Base-by-base conservation (phyloP, 257 asterid genomes). In the Solanum paucissectum region DNA sequence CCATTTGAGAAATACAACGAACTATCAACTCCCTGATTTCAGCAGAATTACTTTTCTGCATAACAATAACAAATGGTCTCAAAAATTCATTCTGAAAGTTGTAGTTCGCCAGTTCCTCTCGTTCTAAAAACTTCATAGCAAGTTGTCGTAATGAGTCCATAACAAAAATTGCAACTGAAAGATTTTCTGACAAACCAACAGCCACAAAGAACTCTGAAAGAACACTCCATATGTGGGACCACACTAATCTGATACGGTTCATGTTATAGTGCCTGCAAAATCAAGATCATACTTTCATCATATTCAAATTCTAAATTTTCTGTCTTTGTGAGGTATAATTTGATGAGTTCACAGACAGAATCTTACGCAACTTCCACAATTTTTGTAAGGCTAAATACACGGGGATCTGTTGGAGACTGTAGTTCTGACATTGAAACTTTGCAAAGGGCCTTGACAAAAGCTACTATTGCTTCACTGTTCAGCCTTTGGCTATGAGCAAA, bases 351-450 rank as follows among this genome's bases (percentile, higher is more conserved):
- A 71, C 86, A 93, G 92, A 88, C 82, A 92, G 96, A 90, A 91
- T 93, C 99, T 97, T 97, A 97, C 99, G 99, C 99, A 89, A 97
- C 99, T 97, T 97, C 99, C 91, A 97, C 99, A 90, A 97, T 94
- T 92, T 97, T 97, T 86, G 99, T 97, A 90, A 97, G 98, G 92
- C 99, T 92, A 91, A 97, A 97, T 40, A 97, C 99, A 25, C 99
- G 99, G 88, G 99, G 99, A 92, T 97, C 99, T 87, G 98, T 95
- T 68, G 99, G 99, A 90, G 99, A 97, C 93, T 97, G 99, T 95
- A 97, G 88, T 88, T 97, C 99, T 75, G 96, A 95, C 93, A 97
- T 96, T 88, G 99, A 95, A 90, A 97, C 98, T 92, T 95, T 96
- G 95, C 99, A 95, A 87, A 97, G 98, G 46, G 98, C 97, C 89